Conservation (phyloP, 257 asterid species). For the Coffea eugenioides region DNA sequence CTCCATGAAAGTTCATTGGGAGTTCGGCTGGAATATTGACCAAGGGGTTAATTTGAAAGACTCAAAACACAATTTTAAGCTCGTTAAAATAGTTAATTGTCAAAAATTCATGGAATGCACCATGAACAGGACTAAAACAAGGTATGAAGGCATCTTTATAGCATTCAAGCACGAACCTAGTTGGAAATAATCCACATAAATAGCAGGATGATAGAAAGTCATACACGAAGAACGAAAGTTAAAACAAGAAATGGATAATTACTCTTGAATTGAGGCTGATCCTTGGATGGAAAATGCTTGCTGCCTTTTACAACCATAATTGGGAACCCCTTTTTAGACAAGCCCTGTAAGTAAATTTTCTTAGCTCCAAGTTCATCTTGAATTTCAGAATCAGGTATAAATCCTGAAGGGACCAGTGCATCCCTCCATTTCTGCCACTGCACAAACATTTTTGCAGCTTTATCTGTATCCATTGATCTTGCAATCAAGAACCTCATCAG, state of each 20-base stretch:
- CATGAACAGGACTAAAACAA: constrained; percentile 6
- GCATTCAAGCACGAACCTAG: not conserved
- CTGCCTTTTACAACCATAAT: constrained; percentile 40
- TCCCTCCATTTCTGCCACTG: constrained; percentile 84
- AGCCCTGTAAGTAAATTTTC: constrained; percentile 61
- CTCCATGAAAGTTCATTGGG: not conserved
- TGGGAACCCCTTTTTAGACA: constrained; percentile 49
- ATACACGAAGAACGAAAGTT: not conserved
- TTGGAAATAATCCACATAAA: not conserved
- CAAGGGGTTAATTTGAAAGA: too few species aligned
- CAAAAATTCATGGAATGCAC: too few species aligned
- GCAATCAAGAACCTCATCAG: constrained; percentile 88
- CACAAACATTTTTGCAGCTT: constrained; percentile 82
- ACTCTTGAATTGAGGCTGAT: constrained; percentile 88
- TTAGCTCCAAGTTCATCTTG: constrained; percentile 49
- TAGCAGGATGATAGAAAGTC: not conserved
- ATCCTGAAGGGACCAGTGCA: constrained; percentile 54
- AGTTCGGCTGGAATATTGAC: not conserved
- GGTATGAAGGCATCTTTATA: not conserved
- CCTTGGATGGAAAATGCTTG: constrained; percentile 63
- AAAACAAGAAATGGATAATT: constrained; percentile 10
- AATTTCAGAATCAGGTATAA: constrained; percentile 59
- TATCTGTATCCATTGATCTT: constrained; percentile 67
- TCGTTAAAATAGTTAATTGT: too few species aligned
- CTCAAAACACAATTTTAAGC: too few species aligned